Base-by-base conservation (phyloP, 192 early-diverging fungal genomes). In the Rhizophagus prolifer region DNA sequence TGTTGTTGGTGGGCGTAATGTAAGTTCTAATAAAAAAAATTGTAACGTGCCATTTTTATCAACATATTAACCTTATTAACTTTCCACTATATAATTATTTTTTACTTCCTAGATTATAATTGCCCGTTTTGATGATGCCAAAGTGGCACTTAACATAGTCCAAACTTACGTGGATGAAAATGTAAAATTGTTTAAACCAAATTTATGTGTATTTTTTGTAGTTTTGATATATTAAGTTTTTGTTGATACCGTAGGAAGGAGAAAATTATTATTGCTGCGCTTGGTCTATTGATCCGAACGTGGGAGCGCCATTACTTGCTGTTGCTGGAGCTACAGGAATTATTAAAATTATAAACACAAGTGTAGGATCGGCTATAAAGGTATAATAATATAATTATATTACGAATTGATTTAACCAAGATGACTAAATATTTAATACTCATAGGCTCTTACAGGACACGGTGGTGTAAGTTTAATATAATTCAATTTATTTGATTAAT, bases 221-320 rank as follows among this genome's bases (percentile, higher is more conserved):
- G 5, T 38, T 31, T 8, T 13, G 36, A 54, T n/a, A 25, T n/a
- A 54, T 34, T 38, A 38, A 38, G 1, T 38, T 58, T 16, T 66
- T 30, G 10, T 21, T 46, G n/a, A 44, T 44, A 12, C 3, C 41
- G 41, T 34, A 76, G 74, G 62, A 26, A 13, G n/a, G 25, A 7
- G 74, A 76, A 76, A 76, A 76, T 76, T 76, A 54, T 36, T 76
- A 76, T 34, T 76, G 74, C 8, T 63, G 61, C 25, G 63, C 74
- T 3, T 76, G 74, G 74, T 76, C 74, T 30, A 46, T 50, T 54
- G 63, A 76, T 50, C 74, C 63, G 4, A 54, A 23, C 34, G 65
- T 41, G 3, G 74, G 74, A 34, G 62, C 63, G 5, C 74, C 74
- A 19, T 76, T 31, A 25, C 44, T 76, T 28, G 74, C 74, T 10